Conservation (phyloP, 768 basidiomycete species). For the Russula vinacea region DNA sequence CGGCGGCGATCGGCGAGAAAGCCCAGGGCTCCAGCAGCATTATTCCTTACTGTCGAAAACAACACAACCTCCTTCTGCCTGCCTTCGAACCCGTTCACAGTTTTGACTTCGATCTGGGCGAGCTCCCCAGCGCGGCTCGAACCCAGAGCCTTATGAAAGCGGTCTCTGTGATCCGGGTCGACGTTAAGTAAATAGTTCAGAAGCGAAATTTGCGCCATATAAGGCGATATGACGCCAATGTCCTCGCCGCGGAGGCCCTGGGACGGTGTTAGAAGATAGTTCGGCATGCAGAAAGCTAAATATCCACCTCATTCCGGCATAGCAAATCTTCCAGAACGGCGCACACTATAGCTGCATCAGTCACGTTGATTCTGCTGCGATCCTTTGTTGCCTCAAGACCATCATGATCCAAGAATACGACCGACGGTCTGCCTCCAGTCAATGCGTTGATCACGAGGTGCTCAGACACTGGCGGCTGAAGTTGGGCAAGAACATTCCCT, state of each 20-base stretch:
- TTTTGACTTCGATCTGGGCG: slow-evolving; percentile 75
- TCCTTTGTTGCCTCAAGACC: slow-evolving; percentile 64
- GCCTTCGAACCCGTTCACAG: slow-evolving; percentile 93
- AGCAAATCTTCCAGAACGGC: slow-evolving; percentile 82
- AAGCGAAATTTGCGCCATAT: slow-evolving; percentile 79
- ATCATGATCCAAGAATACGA: slow-evolving; percentile 81
- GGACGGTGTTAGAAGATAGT: slow-evolving; percentile 30
- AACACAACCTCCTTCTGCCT: slow-evolving; percentile 90
- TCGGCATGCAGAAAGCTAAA: neutral
- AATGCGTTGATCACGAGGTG: slow-evolving; percentile 43
- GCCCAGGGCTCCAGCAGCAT: slow-evolving; percentile 71
- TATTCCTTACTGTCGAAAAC: slow-evolving; percentile 88
- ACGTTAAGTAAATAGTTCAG: slow-evolving; percentile 63
- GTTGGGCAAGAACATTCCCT: slow-evolving; percentile 46
- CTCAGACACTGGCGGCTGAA: slow-evolving; percentile 61
- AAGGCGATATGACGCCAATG: slow-evolving; percentile 92
- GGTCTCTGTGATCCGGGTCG: slow-evolving; percentile 49
- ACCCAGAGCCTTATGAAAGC: slow-evolving; percentile 62
- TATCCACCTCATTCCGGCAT: slow-evolving; percentile 32
- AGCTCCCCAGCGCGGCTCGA: slow-evolving; percentile 63
- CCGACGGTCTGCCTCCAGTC: slow-evolving; percentile 50
- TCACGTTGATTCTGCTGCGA: slow-evolving; percentile 71
- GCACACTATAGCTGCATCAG: slow-evolving; percentile 74
- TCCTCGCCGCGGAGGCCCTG: slow-evolving; percentile 63
- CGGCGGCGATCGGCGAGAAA: slow-evolving; percentile 84